These are phyloP conservation scores for Rhizopogon salebrosus DNA, from an alignment of 768 basidiomycete species.

Conservation along the genomic window DNA sequence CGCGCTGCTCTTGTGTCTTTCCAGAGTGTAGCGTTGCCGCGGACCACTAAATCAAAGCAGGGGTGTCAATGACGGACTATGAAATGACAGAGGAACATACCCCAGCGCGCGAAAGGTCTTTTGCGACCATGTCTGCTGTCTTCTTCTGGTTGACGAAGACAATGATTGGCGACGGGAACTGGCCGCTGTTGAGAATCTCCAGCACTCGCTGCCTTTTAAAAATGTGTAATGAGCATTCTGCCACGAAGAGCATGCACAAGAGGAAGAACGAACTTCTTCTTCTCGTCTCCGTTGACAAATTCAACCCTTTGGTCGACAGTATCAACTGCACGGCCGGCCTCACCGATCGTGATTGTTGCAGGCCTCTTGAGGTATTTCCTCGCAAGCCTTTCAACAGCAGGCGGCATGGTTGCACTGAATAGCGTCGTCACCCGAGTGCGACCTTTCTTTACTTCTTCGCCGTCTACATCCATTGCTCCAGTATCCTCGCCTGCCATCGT, in stretches of 20 bases:
- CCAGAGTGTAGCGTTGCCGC: constrained; percentile 93
- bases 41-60: constrained; percentile 58
- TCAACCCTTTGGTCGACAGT: constrained; percentile 97
- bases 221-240: constrained; percentile 6
- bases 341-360: constrained; percentile 95
- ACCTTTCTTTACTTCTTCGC: constrained; percentile 54
- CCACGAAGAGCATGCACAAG: neutral
- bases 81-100: constrained; percentile 40
- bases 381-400: constrained; percentile 91
- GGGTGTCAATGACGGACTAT: neutral
- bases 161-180: constrained; percentile 87
- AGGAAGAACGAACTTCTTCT: constrained; percentile 82
- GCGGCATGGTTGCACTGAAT: constrained; percentile 98
- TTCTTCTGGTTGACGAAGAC: constrained; percentile 99
- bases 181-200: constrained; percentile 88
- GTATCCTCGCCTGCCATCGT: constrained; percentile 83
- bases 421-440: constrained; percentile 90
- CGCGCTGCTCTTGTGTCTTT: constrained; percentile 96
- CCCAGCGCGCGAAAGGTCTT: constrained; percentile 85
- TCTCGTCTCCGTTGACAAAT: constrained; percentile 88
- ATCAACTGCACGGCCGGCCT: constrained; percentile 95
- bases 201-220: constrained; percentile 68
- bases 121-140: constrained; percentile 96
- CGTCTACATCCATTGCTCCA: constrained; percentile 72
- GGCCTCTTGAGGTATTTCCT: constrained; percentile 91